A percentile compares a stretch with the other conserved stretches of the same genome.
These are phyloP conservation scores for Globisporangium parvum DNA, from an alignment of 352 stramenopile species.

Conservation along the genomic window DNA sequence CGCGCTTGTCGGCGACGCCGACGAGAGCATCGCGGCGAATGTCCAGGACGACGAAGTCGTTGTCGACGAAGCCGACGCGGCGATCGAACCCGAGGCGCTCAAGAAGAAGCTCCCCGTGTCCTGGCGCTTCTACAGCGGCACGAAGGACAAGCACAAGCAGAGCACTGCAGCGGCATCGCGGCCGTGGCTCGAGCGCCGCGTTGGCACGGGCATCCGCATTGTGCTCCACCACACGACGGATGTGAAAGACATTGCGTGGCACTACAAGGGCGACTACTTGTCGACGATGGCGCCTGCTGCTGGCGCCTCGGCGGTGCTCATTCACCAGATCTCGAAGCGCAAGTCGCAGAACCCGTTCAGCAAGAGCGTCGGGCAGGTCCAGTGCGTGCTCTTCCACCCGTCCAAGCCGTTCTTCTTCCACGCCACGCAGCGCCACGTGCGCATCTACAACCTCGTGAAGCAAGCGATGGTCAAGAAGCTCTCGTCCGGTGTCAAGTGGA, in stretches of 20 bases:
- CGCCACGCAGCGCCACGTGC: conserved; percentile 97
- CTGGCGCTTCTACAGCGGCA: conserved; percentile 85
- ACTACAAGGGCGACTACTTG: conserved; percentile 99
- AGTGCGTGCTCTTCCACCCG: conserved; percentile 97
- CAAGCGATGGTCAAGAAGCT: conserved; percentile 98
- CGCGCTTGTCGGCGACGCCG: conserved; percentile 87
- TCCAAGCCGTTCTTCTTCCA: conserved; percentile 99
- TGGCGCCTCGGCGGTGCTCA: conserved; percentile 89
- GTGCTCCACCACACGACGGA: conserved; percentile 86
- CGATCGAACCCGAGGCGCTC: conserved; percentile 65
- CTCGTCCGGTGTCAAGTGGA: conserved; percentile 97
- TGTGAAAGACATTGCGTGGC: conserved; percentile 94
- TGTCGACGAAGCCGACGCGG: conserved; percentile 66
- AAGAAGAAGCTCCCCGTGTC: conserved; percentile 90
- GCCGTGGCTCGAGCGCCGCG: conserved; percentile 70
- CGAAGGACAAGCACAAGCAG: conserved; percentile 74
- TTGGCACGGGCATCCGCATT: conserved; percentile 75
- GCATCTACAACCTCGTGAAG: conserved; percentile 99
- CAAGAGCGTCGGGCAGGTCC: conserved; percentile 92
- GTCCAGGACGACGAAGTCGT: conserved; percentile 40
- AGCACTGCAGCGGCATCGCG: conserved; percentile 21
- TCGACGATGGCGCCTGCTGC: conserved; percentile 90
- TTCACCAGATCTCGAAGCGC: conserved; percentile 98
- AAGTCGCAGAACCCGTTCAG: conserved; percentile 96
- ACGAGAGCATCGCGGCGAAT: conserved; percentile 55